phyloP scores from a whole-genome alignment of 495 filamentous ascomycete genomes.

The Aspergillus nanangensis region DNA sequence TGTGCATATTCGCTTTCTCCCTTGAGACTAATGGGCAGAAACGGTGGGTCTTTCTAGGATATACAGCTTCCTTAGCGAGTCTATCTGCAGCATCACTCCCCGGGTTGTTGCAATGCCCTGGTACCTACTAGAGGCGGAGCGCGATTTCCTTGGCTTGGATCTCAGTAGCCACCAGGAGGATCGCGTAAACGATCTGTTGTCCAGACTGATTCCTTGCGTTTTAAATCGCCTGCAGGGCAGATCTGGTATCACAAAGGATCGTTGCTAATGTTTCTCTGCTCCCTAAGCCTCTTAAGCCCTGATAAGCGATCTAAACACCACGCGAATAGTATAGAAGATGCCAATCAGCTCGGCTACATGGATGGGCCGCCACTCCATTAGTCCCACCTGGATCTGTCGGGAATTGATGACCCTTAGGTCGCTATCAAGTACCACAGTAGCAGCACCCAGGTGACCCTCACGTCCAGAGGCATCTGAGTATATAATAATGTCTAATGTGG shows the following conservation, averaged over 20 bases:
- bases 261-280: background rate
- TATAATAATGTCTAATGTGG: no score
- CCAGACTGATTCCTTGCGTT: conserved; percentile 15
- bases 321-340: no score
- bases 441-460: no score
- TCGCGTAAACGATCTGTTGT: conserved; percentile 17
- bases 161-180: conserved; percentile 13
- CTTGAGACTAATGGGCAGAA: conserved; percentile 14
- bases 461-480: no score
- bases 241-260: conserved; percentile 14
- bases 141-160: conserved; percentile 2
- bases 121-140: conserved; percentile 17
- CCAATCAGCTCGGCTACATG: no score
- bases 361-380: no score
- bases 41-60: conserved; percentile 5
- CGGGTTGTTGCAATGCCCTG: conserved; percentile 7
- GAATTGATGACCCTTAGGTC: no score
- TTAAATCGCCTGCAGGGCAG: conserved; percentile 13
- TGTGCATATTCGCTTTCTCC: conserved; percentile 5
- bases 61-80: background rate
- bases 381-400: no score
- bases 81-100: conserved; percentile 1
- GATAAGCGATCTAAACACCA: no score
- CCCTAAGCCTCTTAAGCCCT: background rate
- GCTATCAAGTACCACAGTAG: no score